Evolutionary conservation across 345 rosid genomes (phyloP).

Genomic region (Syzygium jambos): DNA sequence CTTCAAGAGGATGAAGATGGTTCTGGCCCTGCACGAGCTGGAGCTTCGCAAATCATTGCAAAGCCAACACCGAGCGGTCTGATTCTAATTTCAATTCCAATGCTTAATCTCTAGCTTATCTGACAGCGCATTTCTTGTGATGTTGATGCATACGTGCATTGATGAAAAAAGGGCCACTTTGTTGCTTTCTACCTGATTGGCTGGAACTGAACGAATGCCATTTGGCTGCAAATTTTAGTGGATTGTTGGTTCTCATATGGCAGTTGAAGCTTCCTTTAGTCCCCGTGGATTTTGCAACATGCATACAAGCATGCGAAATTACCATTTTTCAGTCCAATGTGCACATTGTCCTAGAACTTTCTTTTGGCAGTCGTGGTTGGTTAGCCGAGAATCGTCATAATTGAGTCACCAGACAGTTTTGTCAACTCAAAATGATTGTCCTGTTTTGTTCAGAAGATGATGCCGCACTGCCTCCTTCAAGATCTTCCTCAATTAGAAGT

Average conservation of each 20-base stretch:
- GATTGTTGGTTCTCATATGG: neutral
- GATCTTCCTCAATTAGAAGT: constrained; percentile 43
- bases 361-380: neutral
- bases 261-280: neutral
- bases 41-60: constrained; percentile 49
- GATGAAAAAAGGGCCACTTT: neutral
- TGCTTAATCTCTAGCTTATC: neutral
- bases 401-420: neutral
- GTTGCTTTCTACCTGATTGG: neutral
- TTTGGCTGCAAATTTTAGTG: neutral
- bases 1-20: constrained; percentile 79
- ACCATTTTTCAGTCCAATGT: neutral
- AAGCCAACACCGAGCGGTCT: constrained; percentile 69
- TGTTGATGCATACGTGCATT: neutral
- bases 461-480: constrained; percentile 28
- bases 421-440: neutral
- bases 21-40: constrained; percentile 38
- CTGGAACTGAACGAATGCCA: neutral
- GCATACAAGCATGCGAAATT: neutral
- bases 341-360: neutral
- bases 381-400: neutral
- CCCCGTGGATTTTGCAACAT: neutral
- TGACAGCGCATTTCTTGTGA: neutral
- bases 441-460: constrained; percentile 51
- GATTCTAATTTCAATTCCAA: neutral